A percentile compares a stretch with the other conserved stretches of the same genome.
Conservation (phyloP, 495 filamentous ascomycete genomes). For the Patellaria atrata region DNA sequence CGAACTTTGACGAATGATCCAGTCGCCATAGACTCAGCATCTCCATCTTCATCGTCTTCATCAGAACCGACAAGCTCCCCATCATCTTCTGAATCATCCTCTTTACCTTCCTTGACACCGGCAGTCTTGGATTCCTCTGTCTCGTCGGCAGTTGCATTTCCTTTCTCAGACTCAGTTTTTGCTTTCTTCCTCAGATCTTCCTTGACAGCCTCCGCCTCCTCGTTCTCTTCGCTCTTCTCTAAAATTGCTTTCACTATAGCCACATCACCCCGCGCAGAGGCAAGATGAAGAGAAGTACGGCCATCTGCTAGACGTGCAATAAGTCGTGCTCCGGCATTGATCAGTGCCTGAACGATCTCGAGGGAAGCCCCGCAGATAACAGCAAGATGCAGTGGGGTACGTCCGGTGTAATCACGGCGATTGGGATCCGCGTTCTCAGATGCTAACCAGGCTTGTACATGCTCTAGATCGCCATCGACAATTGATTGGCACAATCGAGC, state of each 20-base stretch:
- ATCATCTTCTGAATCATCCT: constrained; percentile 31
- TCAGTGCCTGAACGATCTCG: constrained; percentile 52
- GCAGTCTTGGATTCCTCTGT: constrained; percentile 11
- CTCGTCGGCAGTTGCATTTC: constrained; percentile 12
- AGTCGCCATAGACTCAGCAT: constrained; percentile 34
- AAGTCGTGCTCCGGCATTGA: constrained; percentile 59
- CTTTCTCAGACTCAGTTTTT: constrained; percentile 8
- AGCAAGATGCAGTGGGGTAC: constrained; percentile 66
- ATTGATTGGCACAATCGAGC: constrained; percentile 61
- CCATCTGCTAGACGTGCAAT: constrained; percentile 62
- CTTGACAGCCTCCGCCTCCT: constrained; percentile 47
- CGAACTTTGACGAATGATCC: constrained; percentile 56
- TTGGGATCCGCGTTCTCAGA: constrained; percentile 48
- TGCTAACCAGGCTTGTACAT: constrained; percentile 51
- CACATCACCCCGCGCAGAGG: constrained; percentile 48
- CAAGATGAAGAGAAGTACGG: constrained; percentile 62
- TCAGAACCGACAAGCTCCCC: constrained; percentile 32
- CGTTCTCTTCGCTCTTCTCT: constrained; percentile 53
- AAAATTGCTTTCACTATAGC: constrained; percentile 58
- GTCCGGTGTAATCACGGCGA: constrained; percentile 59
- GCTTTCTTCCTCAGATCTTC: constrained; percentile 35
- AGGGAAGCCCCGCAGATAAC: constrained; percentile 48
- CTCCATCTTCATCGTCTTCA: constrained; percentile 24
- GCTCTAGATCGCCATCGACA: constrained; percentile 48
- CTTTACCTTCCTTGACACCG: constrained; percentile 26